Evolutionary conservation across 305 asterid genomes (phyloP).

Genomic region (Nicotiana rustica): DNA sequence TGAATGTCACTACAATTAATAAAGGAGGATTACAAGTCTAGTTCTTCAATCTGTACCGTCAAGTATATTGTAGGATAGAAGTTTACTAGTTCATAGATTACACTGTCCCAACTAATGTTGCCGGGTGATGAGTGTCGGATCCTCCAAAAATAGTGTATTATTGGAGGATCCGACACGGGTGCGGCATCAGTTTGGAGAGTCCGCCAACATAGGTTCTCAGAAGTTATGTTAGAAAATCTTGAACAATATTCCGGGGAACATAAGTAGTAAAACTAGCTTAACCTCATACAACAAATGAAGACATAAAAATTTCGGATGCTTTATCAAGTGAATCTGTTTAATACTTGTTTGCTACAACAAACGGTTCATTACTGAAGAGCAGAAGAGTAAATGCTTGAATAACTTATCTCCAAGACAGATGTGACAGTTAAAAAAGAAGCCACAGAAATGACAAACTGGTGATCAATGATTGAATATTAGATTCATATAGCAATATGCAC

Average conservation of each 20-base stretch:
- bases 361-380: not conserved
- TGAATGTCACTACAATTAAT: conserved; percentile 32
- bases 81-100: not conserved
- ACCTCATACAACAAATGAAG: not conserved
- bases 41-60: not conserved
- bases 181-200: too few species aligned
- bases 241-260: not conserved
- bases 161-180: too few species aligned
- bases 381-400: not conserved
- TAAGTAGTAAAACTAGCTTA: not conserved
- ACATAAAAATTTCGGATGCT: not conserved
- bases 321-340: not conserved
- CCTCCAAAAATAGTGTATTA: too few species aligned
- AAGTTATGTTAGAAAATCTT: not conserved
- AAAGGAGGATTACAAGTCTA: not conserved
- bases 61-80: not conserved
- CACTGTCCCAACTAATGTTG: not conserved
- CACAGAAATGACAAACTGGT: not conserved
- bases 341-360: not conserved
- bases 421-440: not conserved
- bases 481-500: not conserved
- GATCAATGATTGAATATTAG: conserved; percentile 3
- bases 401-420: not conserved
- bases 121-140: too few species aligned
- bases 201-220: too few species aligned